Evolutionary conservation across 176 grass and related monocot genomes (phyloP).

Genomic region (Oryza punctata): DNA sequence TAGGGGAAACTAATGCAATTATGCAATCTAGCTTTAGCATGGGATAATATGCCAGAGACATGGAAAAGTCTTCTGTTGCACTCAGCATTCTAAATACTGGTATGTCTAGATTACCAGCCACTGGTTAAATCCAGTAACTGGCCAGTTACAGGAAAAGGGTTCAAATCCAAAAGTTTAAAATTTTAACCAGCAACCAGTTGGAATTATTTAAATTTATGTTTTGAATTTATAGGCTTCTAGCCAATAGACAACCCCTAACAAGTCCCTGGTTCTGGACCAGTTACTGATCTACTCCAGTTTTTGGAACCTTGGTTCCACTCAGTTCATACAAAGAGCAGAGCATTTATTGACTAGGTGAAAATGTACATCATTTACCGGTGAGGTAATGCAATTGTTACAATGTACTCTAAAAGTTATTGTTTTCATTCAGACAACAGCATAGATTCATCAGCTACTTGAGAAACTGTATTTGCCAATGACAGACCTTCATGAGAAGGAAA

Average conservation of each 20-base stretch:
- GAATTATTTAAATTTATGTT: neutral
- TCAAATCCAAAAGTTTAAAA: neutral
- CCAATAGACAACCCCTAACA: neutral
- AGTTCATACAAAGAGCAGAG: neutral
- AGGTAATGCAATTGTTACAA: neutral
- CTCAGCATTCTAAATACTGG: neutral
- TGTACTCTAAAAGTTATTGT: neutral
- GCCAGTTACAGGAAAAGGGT: neutral
- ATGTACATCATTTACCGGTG: neutral
- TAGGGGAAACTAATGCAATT: neutral
- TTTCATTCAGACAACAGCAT: neutral
- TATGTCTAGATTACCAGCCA: neutral
- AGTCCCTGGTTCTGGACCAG: neutral
- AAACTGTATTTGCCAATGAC: neutral
- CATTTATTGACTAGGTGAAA: neutral
- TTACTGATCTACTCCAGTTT: neutral
- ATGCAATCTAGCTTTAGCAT: neutral
- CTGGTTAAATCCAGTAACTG: neutral
- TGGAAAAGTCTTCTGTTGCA: too few relatives aligned
- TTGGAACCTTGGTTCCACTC: neutral
- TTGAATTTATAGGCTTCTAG: neutral
- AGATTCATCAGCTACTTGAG: neutral
- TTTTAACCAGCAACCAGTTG: neutral
- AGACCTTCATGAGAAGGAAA: neutral
- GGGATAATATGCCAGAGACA: neutral